Base-by-base conservation (phyloP, 2,329 filamentous ascomycete genomes). In the Trichothecium sympodiale region DNA sequence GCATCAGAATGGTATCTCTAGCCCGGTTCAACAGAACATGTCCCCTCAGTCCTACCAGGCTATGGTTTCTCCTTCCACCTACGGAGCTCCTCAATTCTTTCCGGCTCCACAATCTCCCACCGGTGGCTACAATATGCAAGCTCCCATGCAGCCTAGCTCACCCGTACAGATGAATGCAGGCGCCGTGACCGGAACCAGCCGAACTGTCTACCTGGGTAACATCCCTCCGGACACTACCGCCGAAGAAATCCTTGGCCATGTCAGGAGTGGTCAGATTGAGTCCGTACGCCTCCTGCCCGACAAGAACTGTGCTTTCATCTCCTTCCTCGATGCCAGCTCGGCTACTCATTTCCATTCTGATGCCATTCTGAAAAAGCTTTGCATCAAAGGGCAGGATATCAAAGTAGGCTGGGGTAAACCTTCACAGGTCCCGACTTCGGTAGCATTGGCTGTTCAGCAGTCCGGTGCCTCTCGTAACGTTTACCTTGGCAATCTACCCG, bases 301-400 rank as follows among this genome's bases (percentile, higher is more conserved):
- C 64, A 98, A 96, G 84, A 98, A 96, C 71, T 98, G 91, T 55
- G 91, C 91, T 39, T 98, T 98, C 70, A 96, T 98, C 56, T 98
- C 91, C 7, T 98, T 98, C 68, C 71, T 98, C 46, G 91, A 98
- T 54, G 87, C 88, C 51, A 94, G 88, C 65, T 95, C 91, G 20
- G 91, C 91, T 38, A 96, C 89, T 16, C 91, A 98, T 59, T 98
- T 98, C 66, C 91, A 98, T 69, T 98, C 91, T 15, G 91, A 98
- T 70, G 91, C 91, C 48, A 98, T 98, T 63, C 75, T 98, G 74
- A 98, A 98, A 72, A 98, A 96, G 72, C 77, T 98, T 56, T 88
- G 88, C 51, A 94, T 98, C 67, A 88, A 94, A 63, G 89, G 89
- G 17, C 91, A 96, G 67, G 91, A 98, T 58, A 95, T 98, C 69